phyloP scores from a whole-genome alignment of 1,139 yeast species.

The Magnusiomyces clavatus region DNA sequence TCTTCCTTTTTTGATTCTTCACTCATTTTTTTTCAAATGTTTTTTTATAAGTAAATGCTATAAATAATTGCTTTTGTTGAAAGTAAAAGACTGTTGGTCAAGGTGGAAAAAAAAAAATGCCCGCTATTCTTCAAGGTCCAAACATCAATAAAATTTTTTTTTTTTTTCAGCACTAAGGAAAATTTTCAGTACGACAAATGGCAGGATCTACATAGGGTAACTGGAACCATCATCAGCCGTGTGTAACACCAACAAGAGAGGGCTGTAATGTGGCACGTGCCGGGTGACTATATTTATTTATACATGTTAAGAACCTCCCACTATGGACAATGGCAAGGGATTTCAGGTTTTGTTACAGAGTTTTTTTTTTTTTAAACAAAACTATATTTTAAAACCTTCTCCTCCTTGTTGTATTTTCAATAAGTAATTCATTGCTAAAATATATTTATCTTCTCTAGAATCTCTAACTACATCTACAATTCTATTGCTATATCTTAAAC shows the following conservation, averaged over 20 bases:
- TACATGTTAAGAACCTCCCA: no score
- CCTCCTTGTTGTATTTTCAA: background rate
- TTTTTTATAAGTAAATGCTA: background rate
- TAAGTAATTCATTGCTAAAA: no score
- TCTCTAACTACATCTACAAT: no score
- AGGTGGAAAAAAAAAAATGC: background rate
- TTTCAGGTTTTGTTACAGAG: no score
- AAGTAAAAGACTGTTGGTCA: background rate
- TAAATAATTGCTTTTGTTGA: background rate
- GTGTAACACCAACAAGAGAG: no score
- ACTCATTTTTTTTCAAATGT: constrained; percentile 2
- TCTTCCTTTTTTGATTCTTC: constrained; percentile 7
- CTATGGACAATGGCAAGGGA: no score
- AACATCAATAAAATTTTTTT: background rate
- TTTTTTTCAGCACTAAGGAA: constrained; percentile 1
- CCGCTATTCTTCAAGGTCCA: no score
- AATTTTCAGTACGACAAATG: constrained; percentile 8
- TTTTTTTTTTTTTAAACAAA: background rate
- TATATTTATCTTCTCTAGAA: no score
- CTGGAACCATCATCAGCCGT: no score
- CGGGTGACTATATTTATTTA: no score
- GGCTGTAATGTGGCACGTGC: no score
- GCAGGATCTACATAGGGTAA: background rate
- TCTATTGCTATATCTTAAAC: no score
- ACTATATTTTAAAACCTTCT: background rate